phyloP scores from a whole-genome alignment of 176 grass and related monocot genomes.

The Carex cristatella region DNA sequence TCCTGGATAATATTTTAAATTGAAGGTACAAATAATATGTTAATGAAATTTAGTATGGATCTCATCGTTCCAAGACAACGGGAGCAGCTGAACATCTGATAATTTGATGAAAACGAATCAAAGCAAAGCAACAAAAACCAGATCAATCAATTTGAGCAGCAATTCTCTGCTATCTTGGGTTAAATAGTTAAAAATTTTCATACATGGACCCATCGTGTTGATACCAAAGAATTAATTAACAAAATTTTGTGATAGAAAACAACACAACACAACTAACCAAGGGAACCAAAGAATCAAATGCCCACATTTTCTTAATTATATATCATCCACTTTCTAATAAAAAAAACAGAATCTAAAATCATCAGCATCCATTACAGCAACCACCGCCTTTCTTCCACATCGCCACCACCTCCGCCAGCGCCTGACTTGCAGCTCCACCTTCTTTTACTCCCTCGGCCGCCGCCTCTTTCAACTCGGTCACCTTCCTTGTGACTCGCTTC shows the following conservation, averaged over 20 bases:
- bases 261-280: not conserved
- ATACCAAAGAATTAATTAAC: not conserved
- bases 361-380: not conserved
- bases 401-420: not conserved
- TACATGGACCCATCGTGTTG: not conserved
- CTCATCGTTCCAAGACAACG: not conserved
- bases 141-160: too few species aligned
- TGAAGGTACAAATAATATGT: not conserved
- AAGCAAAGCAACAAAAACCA: not conserved
- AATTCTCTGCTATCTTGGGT: too few species aligned
- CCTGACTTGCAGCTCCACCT: conserved; percentile 10
- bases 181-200: too few species aligned
- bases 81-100: not conserved
- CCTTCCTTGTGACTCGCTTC: not conserved
- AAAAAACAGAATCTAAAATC: not conserved
- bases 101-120: not conserved
- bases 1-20: not conserved
- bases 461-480: conserved; percentile 10
- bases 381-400: conserved; percentile 17
- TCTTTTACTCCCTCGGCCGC: conserved; percentile 1
- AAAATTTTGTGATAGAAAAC: not conserved
- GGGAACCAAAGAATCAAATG: not conserved
- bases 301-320: not conserved
- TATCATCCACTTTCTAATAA: not conserved
- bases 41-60: not conserved